Conservation (phyloP, 2,329 filamentous ascomycete genomes). For the Orbilia blumenaviensis region DNA sequence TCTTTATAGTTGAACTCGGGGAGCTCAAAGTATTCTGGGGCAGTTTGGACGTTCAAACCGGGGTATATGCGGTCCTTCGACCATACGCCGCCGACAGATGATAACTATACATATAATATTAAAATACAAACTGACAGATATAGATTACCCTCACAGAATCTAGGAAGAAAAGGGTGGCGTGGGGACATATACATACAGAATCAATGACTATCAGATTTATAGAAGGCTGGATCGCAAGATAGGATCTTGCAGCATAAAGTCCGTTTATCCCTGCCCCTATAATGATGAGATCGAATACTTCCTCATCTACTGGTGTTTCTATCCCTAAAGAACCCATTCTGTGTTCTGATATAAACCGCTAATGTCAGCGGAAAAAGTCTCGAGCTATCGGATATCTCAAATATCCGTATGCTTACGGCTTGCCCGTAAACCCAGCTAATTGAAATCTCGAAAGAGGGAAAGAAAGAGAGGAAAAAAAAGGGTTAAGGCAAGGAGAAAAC, state of each 20-base stretch:
- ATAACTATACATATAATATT: constrained; percentile 38
- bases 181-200: constrained; percentile 55
- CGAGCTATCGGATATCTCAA: background rate
- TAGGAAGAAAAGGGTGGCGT: too few relatives aligned
- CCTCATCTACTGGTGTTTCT: constrained; percentile 21
- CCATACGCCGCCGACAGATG: constrained; percentile 63
- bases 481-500: too few relatives aligned
- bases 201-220: constrained; percentile 64
- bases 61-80: constrained; percentile 62
- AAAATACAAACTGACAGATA: too few relatives aligned
- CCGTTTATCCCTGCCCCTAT: constrained; percentile 58
- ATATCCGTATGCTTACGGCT: too few relatives aligned
- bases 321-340: constrained; percentile 48
- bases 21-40: constrained; percentile 62
- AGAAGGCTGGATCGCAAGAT: constrained; percentile 61
- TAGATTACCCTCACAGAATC: too few relatives aligned
- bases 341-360: constrained; percentile 7
- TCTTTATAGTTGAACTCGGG: constrained; percentile 60
- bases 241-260: constrained; percentile 35
- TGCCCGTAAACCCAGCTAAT: background rate
- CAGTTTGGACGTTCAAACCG: constrained; percentile 63
- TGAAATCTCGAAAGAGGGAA: background rate
- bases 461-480: background rate
- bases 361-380: background rate
- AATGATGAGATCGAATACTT: constrained; percentile 57